These are phyloP conservation scores for Ormosia emarginata DNA, from an alignment of 306 rosid genomes.

Conservation along the genomic window DNA sequence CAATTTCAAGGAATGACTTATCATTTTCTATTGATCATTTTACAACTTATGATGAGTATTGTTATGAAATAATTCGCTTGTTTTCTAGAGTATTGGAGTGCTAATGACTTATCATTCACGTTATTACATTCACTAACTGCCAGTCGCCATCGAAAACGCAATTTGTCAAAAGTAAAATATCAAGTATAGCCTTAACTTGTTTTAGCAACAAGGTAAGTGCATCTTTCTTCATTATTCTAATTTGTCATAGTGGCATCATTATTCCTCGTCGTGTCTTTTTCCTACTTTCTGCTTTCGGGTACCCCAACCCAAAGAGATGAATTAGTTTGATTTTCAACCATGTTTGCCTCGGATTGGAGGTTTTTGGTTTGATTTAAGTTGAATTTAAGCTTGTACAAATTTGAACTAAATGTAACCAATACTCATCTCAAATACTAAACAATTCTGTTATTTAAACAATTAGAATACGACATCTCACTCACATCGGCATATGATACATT, in stretches of 20 bases:
- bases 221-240: neutral
- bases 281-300: neutral
- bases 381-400: neutral
- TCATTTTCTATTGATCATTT: neutral
- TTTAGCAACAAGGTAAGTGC: neutral
- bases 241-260: neutral
- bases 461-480: too few relatives aligned
- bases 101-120: neutral
- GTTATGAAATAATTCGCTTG: neutral
- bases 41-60: neutral
- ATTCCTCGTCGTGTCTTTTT: neutral
- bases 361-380: neutral
- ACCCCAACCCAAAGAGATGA: neutral
- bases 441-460: too few relatives aligned
- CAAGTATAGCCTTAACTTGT: neutral
- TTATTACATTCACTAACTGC: neutral
- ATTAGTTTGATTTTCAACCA: neutral
- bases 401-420: neutral
- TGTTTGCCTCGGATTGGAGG: neutral
- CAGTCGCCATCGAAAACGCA: neutral
- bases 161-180: neutral
- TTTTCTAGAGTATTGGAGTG: neutral
- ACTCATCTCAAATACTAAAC: neutral
- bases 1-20: neutral
- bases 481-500: too few relatives aligned